phyloP scores from a whole-genome alignment of 2,329 filamentous ascomycete genomes.

The Colletotrichum magnum region DNA sequence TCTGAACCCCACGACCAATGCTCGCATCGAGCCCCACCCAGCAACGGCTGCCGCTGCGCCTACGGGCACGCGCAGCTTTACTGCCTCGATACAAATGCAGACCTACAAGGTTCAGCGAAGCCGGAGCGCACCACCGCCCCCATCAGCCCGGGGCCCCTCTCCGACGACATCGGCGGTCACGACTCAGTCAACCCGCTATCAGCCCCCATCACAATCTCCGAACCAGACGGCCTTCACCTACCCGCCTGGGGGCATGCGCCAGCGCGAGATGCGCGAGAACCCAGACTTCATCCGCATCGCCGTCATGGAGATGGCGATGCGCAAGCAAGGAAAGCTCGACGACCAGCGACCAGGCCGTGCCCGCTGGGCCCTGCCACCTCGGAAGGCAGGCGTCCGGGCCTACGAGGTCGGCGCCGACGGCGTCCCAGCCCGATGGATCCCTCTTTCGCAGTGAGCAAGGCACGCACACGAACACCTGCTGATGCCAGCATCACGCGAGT shows the following conservation, averaged over 20 bases:
- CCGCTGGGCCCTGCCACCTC: slow-evolving; percentile 77
- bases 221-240: slow-evolving; percentile 50
- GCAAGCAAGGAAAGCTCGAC: slow-evolving; percentile 75
- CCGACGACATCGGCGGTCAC: slow-evolving; percentile 50
- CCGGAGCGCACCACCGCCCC: slow-evolving; percentile 52
- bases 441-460: slow-evolving; percentile 46
- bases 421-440: slow-evolving; percentile 72
- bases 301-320: slow-evolving; percentile 81
- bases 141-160: slow-evolving; percentile 49
- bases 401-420: slow-evolving; percentile 72
- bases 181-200: slow-evolving; percentile 47
- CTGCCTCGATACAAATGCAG: slow-evolving; percentile 80
- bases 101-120: slow-evolving; percentile 74
- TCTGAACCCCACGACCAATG: slow-evolving; percentile 73
- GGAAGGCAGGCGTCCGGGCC: slow-evolving; percentile 66
- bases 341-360: slow-evolving; percentile 76
- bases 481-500: slow-evolving; percentile 1
- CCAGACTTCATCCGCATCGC: slow-evolving; percentile 79
- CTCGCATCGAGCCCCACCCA: slow-evolving; percentile 59
- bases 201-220: slow-evolving; percentile 50
- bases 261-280: slow-evolving; percentile 79
- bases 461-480: not conserved
- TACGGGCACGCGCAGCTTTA: slow-evolving; percentile 60
- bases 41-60: slow-evolving; percentile 45
- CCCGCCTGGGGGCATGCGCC: slow-evolving; percentile 66